Percentiles rank a stretch among this genome's conserved stretches.
phyloP scores from a whole-genome alignment of 2,329 filamentous ascomycete genomes.

The Elsinoe fawcettii region DNA sequence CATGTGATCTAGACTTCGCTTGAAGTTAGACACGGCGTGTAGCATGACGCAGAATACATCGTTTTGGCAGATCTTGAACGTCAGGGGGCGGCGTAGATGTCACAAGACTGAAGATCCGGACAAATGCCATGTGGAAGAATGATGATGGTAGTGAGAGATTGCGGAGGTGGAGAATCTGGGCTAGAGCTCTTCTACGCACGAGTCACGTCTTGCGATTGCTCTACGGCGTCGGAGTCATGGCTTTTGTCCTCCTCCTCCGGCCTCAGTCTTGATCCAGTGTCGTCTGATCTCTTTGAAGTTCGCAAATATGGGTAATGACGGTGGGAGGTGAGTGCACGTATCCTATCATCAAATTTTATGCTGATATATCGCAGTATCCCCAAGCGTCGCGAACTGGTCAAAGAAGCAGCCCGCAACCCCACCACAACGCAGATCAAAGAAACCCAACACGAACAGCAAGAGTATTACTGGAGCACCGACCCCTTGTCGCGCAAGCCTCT shows the following conservation, averaged over 20 bases:
- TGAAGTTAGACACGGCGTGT: not conserved
- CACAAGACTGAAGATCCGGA: too few relatives aligned
- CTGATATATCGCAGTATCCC: conserved; percentile 73
- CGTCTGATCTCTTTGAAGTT: not conserved
- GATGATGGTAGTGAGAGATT: too few relatives aligned
- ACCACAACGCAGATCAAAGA: conserved; percentile 85
- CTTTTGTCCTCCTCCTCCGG: not conserved
- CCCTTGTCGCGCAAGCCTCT: conserved; percentile 75
- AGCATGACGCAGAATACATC: not conserved
- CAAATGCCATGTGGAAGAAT: too few relatives aligned
- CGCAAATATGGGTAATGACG: conserved; percentile 45
- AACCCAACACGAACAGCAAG: conserved; percentile 72
- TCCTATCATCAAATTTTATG: too few relatives aligned
- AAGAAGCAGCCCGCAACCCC: conserved; percentile 75
- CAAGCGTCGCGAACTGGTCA: conserved; percentile 90
- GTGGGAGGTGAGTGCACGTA: conserved; percentile 53
- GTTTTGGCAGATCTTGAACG: not conserved
- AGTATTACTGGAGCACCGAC: conserved; percentile 80
- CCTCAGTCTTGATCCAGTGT: too few relatives aligned
- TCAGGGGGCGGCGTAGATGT: not conserved
- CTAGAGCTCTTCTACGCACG: too few relatives aligned
- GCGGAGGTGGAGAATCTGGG: too few relatives aligned
- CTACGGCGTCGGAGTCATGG: too few relatives aligned
- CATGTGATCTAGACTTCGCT: not conserved
- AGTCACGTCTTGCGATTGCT: too few relatives aligned